A percentile compares a stretch with the other conserved stretches of the same genome.
Evolutionary conservation across 2,329 filamentous ascomycete species (phyloP).

Genomic region (Ascochyta koolunga): DNA sequence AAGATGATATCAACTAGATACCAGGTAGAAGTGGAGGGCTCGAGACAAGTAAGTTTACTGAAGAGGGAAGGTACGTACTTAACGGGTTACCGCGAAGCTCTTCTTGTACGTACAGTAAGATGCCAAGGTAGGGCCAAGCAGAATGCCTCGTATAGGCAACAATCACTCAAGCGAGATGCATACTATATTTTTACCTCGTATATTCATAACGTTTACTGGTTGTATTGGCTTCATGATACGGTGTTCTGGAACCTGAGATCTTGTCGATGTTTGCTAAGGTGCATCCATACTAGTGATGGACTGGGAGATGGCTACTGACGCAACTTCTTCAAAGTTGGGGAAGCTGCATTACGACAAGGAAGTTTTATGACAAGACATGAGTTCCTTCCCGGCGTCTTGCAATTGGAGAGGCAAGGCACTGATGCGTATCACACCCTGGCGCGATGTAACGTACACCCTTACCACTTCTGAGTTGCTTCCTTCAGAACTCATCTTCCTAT

Average conservation of each 20-base stretch:
- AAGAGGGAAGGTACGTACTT: constrained; percentile 7
- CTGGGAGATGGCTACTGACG: not conserved
- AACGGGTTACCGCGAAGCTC: not conserved
- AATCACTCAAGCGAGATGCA: not conserved
- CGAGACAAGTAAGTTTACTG: not conserved
- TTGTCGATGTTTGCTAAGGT: not conserved
- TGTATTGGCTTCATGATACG: not conserved
- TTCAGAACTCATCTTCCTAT: not conserved
- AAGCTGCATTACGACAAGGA: not conserved
- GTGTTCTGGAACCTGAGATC: not conserved
- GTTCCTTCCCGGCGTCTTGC: not conserved
- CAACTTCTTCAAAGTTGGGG: not conserved
- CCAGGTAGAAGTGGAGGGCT: not conserved
- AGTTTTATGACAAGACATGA: not conserved
- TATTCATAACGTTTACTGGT: not conserved
- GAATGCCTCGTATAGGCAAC: not conserved
- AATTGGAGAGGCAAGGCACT: not conserved
- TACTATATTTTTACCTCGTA: not conserved
- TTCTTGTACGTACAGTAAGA: not conserved
- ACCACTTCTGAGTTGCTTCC: not conserved
- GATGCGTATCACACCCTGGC: not conserved
- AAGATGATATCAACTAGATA: not conserved
- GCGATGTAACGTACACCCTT: not conserved
- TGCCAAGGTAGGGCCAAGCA: constrained; percentile 10
- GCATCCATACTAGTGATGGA: not conserved